Conservation (phyloP, 805 yeast genomes). For the Sungouiella thailandica region DNA sequence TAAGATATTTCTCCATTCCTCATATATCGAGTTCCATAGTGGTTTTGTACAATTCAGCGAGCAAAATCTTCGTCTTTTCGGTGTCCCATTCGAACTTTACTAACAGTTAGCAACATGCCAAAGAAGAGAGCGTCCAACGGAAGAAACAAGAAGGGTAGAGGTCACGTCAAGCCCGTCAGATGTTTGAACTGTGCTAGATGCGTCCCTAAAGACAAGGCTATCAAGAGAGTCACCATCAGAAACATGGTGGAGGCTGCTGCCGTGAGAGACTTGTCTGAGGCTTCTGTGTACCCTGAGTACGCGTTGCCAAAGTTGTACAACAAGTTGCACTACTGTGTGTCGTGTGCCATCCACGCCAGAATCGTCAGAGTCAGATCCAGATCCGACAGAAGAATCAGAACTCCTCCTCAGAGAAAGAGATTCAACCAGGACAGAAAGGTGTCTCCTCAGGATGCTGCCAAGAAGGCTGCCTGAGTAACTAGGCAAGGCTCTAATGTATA, state of each 20-base stretch:
- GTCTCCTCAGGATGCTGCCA: slow-evolving; percentile 96
- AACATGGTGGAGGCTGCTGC: slow-evolving; percentile 99
- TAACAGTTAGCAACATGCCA: slow-evolving; percentile 80
- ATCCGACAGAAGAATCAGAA: slow-evolving; percentile 96
- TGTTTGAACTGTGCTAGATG: slow-evolving; percentile 99
- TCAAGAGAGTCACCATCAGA: slow-evolving; percentile 99
- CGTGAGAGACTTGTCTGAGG: slow-evolving; percentile 99
- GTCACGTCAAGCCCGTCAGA: slow-evolving; percentile 99
- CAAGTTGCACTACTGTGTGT: slow-evolving; percentile 99
- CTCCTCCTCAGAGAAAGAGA: slow-evolving; percentile 99
- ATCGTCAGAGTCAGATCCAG: slow-evolving; percentile 99
- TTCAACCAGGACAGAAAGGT: slow-evolving; percentile 95
- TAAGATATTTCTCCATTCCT: too few relatives aligned
- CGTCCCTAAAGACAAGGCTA: slow-evolving; percentile 99
- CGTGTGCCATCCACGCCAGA: slow-evolving; percentile 99
- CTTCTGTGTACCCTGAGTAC: slow-evolving; percentile 98
- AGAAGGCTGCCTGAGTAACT: slow-evolving; percentile 62
- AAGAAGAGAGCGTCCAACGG: slow-evolving; percentile 99
- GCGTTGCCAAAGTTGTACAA: slow-evolving; percentile 99
- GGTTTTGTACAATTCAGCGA: too few relatives aligned
- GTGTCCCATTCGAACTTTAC: too few relatives aligned
- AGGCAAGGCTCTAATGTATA: slow-evolving; percentile 12
- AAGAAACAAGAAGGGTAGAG: slow-evolving; percentile 99
- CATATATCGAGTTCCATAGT: too few relatives aligned
- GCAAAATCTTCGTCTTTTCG: too few relatives aligned